These are phyloP conservation scores for Candida gigantensis DNA, from an alignment of 1,139 yeast genomes.

Conservation along the genomic window DNA sequence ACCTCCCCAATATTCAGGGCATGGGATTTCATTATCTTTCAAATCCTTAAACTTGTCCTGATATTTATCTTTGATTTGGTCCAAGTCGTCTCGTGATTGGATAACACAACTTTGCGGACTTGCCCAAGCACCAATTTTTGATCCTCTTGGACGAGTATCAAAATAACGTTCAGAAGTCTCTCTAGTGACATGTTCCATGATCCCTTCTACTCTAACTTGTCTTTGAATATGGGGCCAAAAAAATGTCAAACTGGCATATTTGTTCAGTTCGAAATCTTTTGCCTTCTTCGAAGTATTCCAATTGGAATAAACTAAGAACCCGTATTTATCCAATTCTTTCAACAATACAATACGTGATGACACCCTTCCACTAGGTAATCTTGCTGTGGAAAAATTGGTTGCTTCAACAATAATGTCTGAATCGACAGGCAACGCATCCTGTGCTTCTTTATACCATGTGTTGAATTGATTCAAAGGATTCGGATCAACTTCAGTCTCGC, in stretches of 20 bases:
- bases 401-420: conserved; percentile 69
- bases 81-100: conserved; percentile 60
- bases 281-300: conserved; percentile 88
- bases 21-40: conserved; percentile 65
- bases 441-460: conserved; percentile 85
- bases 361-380: conserved; percentile 84
- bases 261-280: conserved; percentile 67
- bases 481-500: conserved; percentile 50
- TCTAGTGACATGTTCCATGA: conserved; percentile 68
- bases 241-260: conserved; percentile 81
- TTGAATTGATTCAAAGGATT: conserved; percentile 80
- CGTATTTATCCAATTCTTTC: conserved; percentile 83
- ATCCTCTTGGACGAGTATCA: conserved; percentile 86
- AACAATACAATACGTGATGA: conserved; percentile 81
- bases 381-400: conserved; percentile 79
- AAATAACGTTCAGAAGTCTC: conserved; percentile 79
- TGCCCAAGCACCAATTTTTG: conserved; percentile 96
- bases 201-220: conserved; percentile 91
- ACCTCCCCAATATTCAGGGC: conserved; percentile 98
- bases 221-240: conserved; percentile 92
- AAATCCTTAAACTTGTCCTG: conserved; percentile 60
- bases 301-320: conserved; percentile 88
- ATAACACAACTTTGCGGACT: conserved; percentile 79
- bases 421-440: conserved; percentile 39
- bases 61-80: conserved; percentile 46